Percentiles rank a stretch among this genome's conserved stretches.
Conservation (phyloP, 257 asterid genomes). For the Misopates orontium region DNA sequence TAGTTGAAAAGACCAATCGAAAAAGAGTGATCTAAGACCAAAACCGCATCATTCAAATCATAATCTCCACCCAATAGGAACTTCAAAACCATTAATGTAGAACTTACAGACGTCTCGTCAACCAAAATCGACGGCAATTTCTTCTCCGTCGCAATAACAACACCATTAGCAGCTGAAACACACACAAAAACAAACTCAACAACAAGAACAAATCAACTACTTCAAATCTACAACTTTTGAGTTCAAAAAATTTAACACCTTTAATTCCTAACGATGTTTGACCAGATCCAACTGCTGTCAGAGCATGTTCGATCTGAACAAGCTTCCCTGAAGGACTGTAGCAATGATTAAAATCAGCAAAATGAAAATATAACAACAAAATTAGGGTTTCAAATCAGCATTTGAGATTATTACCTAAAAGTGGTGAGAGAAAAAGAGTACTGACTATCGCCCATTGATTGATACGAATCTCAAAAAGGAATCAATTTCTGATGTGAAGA, state of each 20-base stretch:
- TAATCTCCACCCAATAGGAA: too few species aligned
- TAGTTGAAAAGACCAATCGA: too few species aligned
- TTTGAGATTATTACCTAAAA: conserved; percentile 64
- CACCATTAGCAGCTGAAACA: conserved; percentile 98
- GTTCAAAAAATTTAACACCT: conserved; percentile 50
- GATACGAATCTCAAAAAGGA: too few species aligned
- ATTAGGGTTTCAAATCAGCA: conserved; percentile 2
- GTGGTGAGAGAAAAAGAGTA: conserved; percentile 98
- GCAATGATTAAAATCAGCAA: neutral
- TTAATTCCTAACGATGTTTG: conserved; percentile 97
- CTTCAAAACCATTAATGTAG: neutral
- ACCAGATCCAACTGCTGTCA: conserved; percentile 99
- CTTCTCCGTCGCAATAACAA: conserved; percentile 98
- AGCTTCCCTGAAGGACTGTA: conserved; percentile 97
- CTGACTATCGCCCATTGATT: conserved; percentile 95
- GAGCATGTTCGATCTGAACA: conserved; percentile 97
- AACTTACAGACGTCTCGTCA: conserved; percentile 93
- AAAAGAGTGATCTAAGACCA: too few species aligned
- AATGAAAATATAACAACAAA: too few species aligned
- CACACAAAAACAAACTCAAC: conserved; percentile 5
- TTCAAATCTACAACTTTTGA: too few species aligned
- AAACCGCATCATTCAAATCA: too few species aligned
- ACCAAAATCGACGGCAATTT: conserved; percentile 95
- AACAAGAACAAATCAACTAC: neutral
- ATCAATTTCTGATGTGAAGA: too few species aligned